phyloP scores from a whole-genome alignment of 768 basidiomycete species.

The Naematelia encephala region DNA sequence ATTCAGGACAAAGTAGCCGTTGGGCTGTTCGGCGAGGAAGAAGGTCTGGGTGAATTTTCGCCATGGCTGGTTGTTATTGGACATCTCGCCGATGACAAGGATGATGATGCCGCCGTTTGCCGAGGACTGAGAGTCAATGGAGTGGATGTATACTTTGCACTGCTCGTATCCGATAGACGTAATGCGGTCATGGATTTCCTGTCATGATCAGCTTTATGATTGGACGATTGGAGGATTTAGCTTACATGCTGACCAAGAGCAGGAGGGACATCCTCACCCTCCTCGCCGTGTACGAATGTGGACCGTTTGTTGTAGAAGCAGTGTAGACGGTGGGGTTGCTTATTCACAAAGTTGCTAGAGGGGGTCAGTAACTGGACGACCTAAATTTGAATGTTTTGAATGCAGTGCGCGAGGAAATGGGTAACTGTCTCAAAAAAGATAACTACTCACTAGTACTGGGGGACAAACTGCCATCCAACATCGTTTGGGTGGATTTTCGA shows the following conservation, averaged over 20 bases:
- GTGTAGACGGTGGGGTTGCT: slow-evolving; percentile 91
- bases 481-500: slow-evolving; percentile 59
- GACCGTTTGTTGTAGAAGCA: slow-evolving; percentile 98
- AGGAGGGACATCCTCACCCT: slow-evolving; percentile 87
- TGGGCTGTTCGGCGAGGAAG: slow-evolving; percentile 98
- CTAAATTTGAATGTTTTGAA: background rate
- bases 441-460: slow-evolving; percentile 77
- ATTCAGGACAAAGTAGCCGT: slow-evolving; percentile 98
- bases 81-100: slow-evolving; percentile 99
- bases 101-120: slow-evolving; percentile 95
- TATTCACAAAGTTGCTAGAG: slow-evolving; percentile 83
- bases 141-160: slow-evolving; percentile 98
- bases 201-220: slow-evolving; percentile 15
- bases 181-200: slow-evolving; percentile 98
- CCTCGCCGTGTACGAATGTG: slow-evolving; percentile 93
- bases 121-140: slow-evolving; percentile 94
- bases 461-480: slow-evolving; percentile 99
- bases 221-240: slow-evolving; percentile 13
- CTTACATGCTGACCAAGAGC: slow-evolving; percentile 89
- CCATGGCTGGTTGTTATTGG: slow-evolving; percentile 81
- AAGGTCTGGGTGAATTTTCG: slow-evolving; percentile 99
- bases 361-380: background rate
- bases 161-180: slow-evolving; percentile 88
- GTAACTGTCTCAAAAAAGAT: background rate
- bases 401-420: background rate